Evolutionary conservation across 805 yeast species (phyloP), one percentile per base, ranked within the genome.

Genomic region (Suhomyces prunicola): DNA sequence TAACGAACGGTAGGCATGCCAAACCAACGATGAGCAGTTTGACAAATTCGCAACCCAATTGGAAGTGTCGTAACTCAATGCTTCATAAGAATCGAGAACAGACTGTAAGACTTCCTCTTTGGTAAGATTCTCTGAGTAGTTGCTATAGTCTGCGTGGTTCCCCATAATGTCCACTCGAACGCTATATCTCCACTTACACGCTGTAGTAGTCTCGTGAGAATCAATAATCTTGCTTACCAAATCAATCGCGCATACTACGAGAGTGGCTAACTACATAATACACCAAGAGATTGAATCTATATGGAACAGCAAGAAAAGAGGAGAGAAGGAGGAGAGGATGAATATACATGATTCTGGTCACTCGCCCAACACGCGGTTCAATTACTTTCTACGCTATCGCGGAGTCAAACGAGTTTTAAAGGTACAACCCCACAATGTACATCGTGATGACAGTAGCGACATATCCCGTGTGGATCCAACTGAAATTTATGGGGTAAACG

Each of bases 11-110:
- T 90, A 93, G 9, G 89, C 92, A 63, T 90, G 86, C 97, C 97
- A 93, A 48, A 94, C 59, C 53, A 93, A 75, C 4, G 97, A 88
- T 6, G 97, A 79, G 39, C 93, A 87, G 63, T 93, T 93, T 26
- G 97, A 82, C 33, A 91, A 71, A 64, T 94, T 93, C 57, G 96
- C 84, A 3, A 93, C 92, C 97, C 97, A 92, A 70, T 90, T 88
- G 31, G 72, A 64, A 54, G 86, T 88, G 7, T 76, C 90, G 0
- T 64, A 73, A 1, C 85, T 70, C 13, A 93, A 73, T 0, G 93
- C 91, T 46, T 76, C 74, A 59, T 88, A 88, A 1, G 90, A 81
- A 47, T 74, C 79, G 1, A 88, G 48, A 4, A 89, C 70, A 53
- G 73, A 74, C 52, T 84, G 81, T 19, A 91, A 77, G 5, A 82